A percentile compares a stretch with the other conserved stretches of the same genome.
Conservation (phyloP, 306 rosid genomes). For the Abrus precatorius region DNA sequence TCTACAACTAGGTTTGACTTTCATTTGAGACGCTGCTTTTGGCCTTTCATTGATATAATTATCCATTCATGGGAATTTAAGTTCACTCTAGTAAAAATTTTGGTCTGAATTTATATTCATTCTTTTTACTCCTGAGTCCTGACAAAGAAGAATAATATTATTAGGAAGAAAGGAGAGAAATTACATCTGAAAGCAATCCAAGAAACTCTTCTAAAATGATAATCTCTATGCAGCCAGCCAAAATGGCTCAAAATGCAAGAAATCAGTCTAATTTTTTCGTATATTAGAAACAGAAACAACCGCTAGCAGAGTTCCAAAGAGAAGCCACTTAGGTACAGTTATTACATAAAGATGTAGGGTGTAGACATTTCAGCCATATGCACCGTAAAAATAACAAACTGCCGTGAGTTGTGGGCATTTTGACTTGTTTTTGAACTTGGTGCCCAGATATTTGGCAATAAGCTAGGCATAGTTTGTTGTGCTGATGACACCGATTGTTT, state of each 20-base stretch:
- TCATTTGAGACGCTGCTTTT: not conserved
- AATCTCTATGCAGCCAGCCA: not conserved
- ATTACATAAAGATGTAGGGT: not conserved
- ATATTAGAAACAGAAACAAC: not conserved
- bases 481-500: not conserved
- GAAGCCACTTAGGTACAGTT: not conserved
- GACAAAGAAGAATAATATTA: not conserved
- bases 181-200: not conserved
- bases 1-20: slow-evolving; percentile 7
- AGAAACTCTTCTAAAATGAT: not conserved
- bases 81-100: slow-evolving; percentile 25
- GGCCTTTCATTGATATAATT: not conserved
- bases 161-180: not conserved
- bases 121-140: not conserved
- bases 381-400: not conserved
- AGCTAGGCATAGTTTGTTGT: slow-evolving; percentile 12
- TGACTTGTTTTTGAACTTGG: not conserved
- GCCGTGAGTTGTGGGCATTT: slow-evolving; percentile 18
- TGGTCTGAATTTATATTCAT: not conserved
- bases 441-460: not conserved
- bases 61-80: slow-evolving; percentile 1
- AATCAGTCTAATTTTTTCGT: slow-evolving; percentile 10
- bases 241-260: slow-evolving; percentile 33
- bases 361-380: slow-evolving; percentile 1
- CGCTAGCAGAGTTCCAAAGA: not conserved